Evolutionary conservation across 352 stramenopile genomes (phyloP).

Genomic region (Globisporangium cystogenes): DNA sequence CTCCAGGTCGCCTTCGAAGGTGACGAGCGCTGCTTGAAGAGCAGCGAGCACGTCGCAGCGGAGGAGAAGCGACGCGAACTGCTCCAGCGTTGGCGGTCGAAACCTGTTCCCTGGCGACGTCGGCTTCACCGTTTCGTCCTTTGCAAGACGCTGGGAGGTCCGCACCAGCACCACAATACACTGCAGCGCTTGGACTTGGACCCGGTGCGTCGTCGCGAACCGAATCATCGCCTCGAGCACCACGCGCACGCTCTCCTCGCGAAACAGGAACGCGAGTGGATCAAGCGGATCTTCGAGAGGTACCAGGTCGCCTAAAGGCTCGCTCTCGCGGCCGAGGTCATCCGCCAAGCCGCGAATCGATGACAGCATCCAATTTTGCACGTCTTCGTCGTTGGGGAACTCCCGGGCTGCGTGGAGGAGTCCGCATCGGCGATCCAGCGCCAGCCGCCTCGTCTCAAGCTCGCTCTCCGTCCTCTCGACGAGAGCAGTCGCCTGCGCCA

Average conservation of each 20-base stretch:
- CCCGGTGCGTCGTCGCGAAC: not conserved
- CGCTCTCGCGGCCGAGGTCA: constrained; percentile 1
- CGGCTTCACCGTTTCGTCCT: not conserved
- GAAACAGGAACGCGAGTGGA: constrained; percentile 9
- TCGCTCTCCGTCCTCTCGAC: constrained; percentile 12
- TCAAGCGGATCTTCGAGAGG: constrained; percentile 14
- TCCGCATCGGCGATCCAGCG: constrained; percentile 21
- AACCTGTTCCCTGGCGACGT: too few species aligned
- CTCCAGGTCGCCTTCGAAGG: constrained; percentile 18
- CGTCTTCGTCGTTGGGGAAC: constrained; percentile 23
- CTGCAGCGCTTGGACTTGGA: not conserved
- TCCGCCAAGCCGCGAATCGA: constrained; percentile 18
- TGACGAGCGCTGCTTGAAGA: constrained; percentile 14
- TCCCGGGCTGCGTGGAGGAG: constrained; percentile 24
- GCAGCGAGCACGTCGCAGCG: constrained; percentile 17
- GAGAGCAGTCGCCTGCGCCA: constrained; percentile 4
- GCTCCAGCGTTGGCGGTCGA: too few species aligned
- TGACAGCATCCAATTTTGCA: constrained; percentile 26
- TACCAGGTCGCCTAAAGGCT: not conserved
- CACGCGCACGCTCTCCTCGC: constrained; percentile 4
- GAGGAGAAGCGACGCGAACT: constrained; percentile 4
- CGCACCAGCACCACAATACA: constrained; percentile 1
- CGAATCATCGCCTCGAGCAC: constrained; percentile 4
- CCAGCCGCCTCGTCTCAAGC: constrained; percentile 20
- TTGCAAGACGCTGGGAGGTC: not conserved